Percentiles rank a stretch among this genome's conserved stretches.
Conservation (phyloP, 139 green algal genomes). For the Bryopsis sp. region DNA sequence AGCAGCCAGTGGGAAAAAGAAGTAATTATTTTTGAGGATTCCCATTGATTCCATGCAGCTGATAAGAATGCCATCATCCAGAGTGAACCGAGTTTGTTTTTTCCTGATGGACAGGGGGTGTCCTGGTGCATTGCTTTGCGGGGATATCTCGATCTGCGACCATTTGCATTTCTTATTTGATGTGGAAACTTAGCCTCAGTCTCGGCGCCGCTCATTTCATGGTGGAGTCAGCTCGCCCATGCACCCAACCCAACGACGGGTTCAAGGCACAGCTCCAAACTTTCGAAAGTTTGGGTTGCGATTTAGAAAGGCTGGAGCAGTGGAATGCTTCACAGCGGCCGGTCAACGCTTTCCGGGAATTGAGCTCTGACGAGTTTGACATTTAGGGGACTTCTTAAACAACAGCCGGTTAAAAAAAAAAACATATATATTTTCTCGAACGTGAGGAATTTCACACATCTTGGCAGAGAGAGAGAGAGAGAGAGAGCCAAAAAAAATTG, state of each 20-base stretch:
- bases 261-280: slow-evolving; percentile 5
- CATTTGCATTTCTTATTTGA: slow-evolving; percentile 80
- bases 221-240: not conserved
- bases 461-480: too few relatives aligned
- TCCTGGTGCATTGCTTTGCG: slow-evolving; percentile 81
- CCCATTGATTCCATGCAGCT: too few relatives aligned
- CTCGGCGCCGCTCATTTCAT: slow-evolving; percentile 34
- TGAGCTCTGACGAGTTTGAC: slow-evolving; percentile 7
- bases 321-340: not conserved
- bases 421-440: too few relatives aligned
- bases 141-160: slow-evolving; percentile 74
- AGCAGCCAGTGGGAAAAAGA: too few relatives aligned
- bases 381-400: too few relatives aligned
- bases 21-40: too few relatives aligned
- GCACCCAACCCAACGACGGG: slow-evolving; percentile 13
- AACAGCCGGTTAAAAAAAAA: too few relatives aligned
- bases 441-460: too few relatives aligned
- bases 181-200: slow-evolving; percentile 49
- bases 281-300: slow-evolving; percentile 14
- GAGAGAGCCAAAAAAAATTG: too few relatives aligned
- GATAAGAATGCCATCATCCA: too few relatives aligned
- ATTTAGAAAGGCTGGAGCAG: slow-evolving; percentile 2
- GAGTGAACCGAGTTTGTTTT: too few relatives aligned
- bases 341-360: not conserved
- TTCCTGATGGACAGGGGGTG: not conserved